A percentile compares a stretch with the other conserved stretches of the same genome.
Evolutionary conservation across 371 early-diverging fungal genomes (phyloP).

Genomic region (Thermomucor indicae-seudaticae): DNA sequence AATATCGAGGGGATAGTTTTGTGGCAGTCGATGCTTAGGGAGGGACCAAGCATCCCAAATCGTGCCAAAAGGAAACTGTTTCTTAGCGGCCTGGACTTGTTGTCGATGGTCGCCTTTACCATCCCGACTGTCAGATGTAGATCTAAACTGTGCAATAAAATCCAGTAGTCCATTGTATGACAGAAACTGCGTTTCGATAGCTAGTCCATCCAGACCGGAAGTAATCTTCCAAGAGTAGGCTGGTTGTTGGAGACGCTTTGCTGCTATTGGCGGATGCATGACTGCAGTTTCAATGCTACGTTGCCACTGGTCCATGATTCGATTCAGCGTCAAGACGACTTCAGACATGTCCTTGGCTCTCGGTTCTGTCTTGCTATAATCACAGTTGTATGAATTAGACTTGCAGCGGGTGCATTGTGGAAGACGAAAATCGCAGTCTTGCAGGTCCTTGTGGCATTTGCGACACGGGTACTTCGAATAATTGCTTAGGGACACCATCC

Average conservation of each 20-base stretch:
- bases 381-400: constrained; percentile 24
- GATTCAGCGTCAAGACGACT: constrained; percentile 33
- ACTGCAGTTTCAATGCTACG: not conserved
- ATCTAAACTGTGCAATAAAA: no score
- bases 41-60: constrained; percentile 33
- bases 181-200: no score
- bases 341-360: constrained; percentile 38
- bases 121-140: no score
- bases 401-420: constrained; percentile 35
- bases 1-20: constrained; percentile 37
- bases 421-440: constrained; percentile 32
- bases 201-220: constrained; percentile 21
- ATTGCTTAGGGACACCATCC: not conserved
- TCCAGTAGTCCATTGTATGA: no score
- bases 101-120: no score
- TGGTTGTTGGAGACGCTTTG: constrained; percentile 5
- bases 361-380: constrained; percentile 29
- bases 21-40: constrained; percentile 22
- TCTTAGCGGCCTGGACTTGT: constrained; percentile 12
- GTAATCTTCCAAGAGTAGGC: constrained; percentile 25
- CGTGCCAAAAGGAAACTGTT: constrained; percentile 17
- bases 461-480: constrained; percentile 26
- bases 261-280: not conserved
- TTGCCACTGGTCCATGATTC: constrained; percentile 25
- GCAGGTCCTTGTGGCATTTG: constrained; percentile 38